Evolutionary conservation across 495 filamentous ascomycete genomes (phyloP).

Genomic region (Thermochaetoides thermophila): DNA sequence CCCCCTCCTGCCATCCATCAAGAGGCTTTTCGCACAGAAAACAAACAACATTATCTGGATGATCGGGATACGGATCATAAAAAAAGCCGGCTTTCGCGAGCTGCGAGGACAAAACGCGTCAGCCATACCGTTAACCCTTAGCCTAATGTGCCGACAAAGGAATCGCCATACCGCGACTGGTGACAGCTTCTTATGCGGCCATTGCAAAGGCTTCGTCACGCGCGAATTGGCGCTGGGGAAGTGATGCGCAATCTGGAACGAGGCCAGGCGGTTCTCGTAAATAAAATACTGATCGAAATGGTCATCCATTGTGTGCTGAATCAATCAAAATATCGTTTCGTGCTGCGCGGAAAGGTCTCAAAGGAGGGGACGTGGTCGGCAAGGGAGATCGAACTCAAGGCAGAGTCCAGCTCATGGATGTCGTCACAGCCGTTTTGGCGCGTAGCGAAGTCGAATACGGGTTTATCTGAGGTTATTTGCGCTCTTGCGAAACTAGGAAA

Average conservation of each 20-base stretch:
- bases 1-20: slow-evolving; percentile 78
- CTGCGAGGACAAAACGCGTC: slow-evolving; percentile 28
- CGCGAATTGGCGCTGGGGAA: slow-evolving; percentile 39
- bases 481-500: no score
- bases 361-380: no score
- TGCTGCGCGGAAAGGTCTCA: no score
- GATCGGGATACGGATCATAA: slow-evolving; percentile 58
- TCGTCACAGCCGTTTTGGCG: no score
- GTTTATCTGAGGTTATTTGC: no score
- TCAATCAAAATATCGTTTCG: no score
- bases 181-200: slow-evolving; percentile 59
- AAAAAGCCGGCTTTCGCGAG: slow-evolving; percentile 84
- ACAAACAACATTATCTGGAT: slow-evolving; percentile 78
- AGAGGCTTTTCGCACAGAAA: slow-evolving; percentile 68
- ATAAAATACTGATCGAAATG: slow-evolving; percentile 32
- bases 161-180: slow-evolving; percentile 46
- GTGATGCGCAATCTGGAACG: slow-evolving; percentile 47
- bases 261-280: slow-evolving; percentile 58
- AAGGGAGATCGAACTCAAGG: no score
- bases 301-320: slow-evolving; percentile 10
- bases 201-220: slow-evolving; percentile 43
- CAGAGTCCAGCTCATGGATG: no score
- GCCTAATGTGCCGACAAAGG: background rate
- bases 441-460: no score
- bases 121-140: background rate